Evolutionary conservation across 305 asterid species (phyloP).

Genomic region (Euphrasia arctica): DNA sequence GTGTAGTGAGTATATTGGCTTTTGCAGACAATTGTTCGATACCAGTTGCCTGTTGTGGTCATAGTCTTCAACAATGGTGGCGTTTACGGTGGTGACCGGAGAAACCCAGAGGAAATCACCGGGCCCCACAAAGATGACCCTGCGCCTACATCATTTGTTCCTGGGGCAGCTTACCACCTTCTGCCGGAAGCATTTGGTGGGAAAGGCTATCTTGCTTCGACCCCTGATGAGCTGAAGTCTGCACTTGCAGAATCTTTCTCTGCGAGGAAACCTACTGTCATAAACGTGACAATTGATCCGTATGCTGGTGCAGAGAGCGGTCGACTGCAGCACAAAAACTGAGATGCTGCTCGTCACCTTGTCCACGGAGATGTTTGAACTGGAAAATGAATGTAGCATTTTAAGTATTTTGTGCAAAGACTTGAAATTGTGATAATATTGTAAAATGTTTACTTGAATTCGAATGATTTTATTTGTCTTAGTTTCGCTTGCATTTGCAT

Average conservation of each 20-base stretch:
- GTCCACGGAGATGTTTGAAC: not conserved
- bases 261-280: conserved; percentile 67
- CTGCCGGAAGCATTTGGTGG: conserved; percentile 83
- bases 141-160: conserved; percentile 84
- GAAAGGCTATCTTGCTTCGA: conserved; percentile 71
- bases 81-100: conserved; percentile 85
- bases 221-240: conserved; percentile 73
- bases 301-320: conserved; percentile 72
- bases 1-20: conserved; percentile 17
- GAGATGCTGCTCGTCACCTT: conserved; percentile 24
- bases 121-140: conserved; percentile 91
- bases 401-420: too few relatives aligned
- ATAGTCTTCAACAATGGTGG: conserved; percentile 91
- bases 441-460: too few relatives aligned
- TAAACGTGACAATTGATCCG: conserved; percentile 75
- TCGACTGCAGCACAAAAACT: conserved; percentile 86
- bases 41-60: conserved; percentile 85
- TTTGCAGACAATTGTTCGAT: conserved; percentile 73
- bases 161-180: conserved; percentile 71
- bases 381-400: too few relatives aligned
- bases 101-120: conserved; percentile 70
- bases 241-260: conserved; percentile 72
- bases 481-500: too few relatives aligned
- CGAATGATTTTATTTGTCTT: too few relatives aligned
- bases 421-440: too few relatives aligned